These are phyloP conservation scores for Yarrowia hollandica DNA, from an alignment of 805 yeast genomes.

Conservation along the genomic window DNA sequence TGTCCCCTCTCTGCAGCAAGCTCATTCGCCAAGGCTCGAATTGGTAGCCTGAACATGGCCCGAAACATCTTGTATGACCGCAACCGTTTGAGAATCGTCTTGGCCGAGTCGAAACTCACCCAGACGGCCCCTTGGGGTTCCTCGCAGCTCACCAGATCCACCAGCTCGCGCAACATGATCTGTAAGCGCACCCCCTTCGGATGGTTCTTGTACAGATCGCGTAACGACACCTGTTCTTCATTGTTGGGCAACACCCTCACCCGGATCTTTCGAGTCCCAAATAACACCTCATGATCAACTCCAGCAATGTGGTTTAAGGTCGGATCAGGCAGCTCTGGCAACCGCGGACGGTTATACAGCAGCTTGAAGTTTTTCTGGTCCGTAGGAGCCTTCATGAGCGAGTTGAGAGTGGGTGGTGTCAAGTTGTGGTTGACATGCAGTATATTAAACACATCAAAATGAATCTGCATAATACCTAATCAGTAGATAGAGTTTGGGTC, in stretches of 20 bases:
- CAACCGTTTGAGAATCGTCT: not conserved
- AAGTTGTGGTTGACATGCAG: too few relatives aligned
- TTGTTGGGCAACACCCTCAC: not conserved
- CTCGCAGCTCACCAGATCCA: not conserved
- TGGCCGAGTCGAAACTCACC: not conserved
- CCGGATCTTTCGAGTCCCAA: not conserved
- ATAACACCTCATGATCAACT: too few relatives aligned
- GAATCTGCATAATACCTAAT: constrained; percentile 1
- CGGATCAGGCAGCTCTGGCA: not conserved
- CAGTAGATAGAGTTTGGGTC: constrained; percentile 3
- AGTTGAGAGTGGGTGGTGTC: too few relatives aligned
- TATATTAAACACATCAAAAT: too few relatives aligned
- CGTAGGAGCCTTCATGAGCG: too few relatives aligned
- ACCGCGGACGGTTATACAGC: not conserved
- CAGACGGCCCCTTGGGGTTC: not conserved
- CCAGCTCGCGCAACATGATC: not conserved
- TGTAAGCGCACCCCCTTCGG: not conserved
- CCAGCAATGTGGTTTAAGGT: too few relatives aligned
- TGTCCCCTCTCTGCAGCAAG: too few relatives aligned
- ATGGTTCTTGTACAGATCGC: not conserved
- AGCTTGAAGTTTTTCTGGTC: not conserved
- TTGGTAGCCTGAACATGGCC: not conserved
- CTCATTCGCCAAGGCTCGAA: too few relatives aligned
- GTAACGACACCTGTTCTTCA: not conserved
- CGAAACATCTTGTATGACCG: not conserved